phyloP scores from a whole-genome alignment of 139 green algal genomes.

The Auxenochlorella protothecoides region DNA sequence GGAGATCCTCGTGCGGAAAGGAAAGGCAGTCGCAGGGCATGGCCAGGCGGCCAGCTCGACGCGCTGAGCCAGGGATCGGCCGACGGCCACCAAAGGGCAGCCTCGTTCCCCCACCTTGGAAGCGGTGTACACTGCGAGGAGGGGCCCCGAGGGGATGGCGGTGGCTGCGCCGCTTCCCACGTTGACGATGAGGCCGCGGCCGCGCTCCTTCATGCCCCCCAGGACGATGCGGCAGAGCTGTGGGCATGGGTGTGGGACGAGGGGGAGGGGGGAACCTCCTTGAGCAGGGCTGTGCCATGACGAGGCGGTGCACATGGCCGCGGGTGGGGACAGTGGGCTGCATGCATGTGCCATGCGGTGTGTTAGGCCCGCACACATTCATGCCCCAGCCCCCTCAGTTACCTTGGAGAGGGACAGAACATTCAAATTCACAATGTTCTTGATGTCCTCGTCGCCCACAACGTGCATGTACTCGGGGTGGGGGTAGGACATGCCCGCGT shows the following conservation, averaged over 20 bases:
- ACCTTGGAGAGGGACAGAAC: neutral
- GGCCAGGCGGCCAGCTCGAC: no score
- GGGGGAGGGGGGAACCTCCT: no score
- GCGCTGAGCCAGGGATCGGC: no score
- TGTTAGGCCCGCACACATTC: no score
- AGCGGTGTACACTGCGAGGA: slow-evolving; percentile 63
- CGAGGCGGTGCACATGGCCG: no score
- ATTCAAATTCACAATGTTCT: slow-evolving; percentile 35
- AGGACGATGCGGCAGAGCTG: slow-evolving; percentile 53
- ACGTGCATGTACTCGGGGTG: slow-evolving; percentile 59
- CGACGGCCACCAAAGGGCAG: no score
- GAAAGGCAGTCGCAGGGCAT: no score
- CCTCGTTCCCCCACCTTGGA: slow-evolving; percentile 43
- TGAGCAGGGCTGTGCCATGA: no score
- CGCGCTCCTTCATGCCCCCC: slow-evolving; percentile 56
- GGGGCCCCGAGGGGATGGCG: slow-evolving; percentile 51
- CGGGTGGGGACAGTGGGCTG: no score
- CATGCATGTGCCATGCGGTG: no score
- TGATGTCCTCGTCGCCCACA: slow-evolving; percentile 28
- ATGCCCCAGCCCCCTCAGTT: neutral
- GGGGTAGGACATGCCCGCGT: slow-evolving; percentile 71
- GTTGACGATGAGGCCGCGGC: slow-evolving; percentile 60
- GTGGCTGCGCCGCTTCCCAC: slow-evolving; percentile 56
- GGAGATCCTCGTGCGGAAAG: no score
- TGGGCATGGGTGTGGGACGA: neutral